These are phyloP conservation scores for Trichoderma sp. DNA, from an alignment of 2,329 filamentous ascomycete genomes.

Conservation along the genomic window DNA sequence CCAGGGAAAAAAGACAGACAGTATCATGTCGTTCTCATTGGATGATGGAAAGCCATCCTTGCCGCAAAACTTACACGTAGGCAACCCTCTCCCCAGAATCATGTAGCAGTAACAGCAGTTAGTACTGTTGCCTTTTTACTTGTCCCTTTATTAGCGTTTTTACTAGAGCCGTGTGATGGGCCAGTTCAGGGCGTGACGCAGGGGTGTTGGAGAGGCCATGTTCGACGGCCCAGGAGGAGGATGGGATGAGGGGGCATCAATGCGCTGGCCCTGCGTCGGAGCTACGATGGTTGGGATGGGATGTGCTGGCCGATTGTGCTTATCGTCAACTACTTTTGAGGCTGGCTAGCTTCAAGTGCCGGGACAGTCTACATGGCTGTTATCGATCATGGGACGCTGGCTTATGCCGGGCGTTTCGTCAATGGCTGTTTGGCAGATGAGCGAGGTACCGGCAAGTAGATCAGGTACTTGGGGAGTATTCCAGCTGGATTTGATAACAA, in stretches of 20 bases:
- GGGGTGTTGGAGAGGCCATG: not conserved
- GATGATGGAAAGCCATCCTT: not conserved
- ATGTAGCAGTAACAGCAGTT: not conserved
- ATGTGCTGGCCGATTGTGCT: slow-evolving; percentile 3
- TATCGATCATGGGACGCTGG: not conserved
- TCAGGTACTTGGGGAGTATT: not conserved
- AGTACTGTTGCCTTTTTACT: not conserved
- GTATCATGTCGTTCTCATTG: not conserved
- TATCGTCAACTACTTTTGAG: not conserved
- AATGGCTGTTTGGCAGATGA: not conserved
- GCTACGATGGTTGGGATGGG: not conserved
- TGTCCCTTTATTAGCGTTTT: not conserved
- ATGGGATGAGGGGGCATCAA: not conserved
- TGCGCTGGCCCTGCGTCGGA: slow-evolving; percentile 14
- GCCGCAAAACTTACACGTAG: not conserved
- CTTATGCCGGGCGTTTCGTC: not conserved
- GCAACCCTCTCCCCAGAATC: not conserved
- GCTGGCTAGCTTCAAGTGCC: not conserved
- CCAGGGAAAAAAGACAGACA: not conserved
- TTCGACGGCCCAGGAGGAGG: not conserved
- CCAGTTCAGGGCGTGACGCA: not conserved
- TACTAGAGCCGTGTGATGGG: not conserved
- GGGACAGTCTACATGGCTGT: not conserved
- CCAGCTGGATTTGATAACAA: not conserved
- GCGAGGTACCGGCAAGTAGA: not conserved